Evolutionary conservation across 768 basidiomycete species (phyloP).

Genomic region (Boletus eberwhitei): DNA sequence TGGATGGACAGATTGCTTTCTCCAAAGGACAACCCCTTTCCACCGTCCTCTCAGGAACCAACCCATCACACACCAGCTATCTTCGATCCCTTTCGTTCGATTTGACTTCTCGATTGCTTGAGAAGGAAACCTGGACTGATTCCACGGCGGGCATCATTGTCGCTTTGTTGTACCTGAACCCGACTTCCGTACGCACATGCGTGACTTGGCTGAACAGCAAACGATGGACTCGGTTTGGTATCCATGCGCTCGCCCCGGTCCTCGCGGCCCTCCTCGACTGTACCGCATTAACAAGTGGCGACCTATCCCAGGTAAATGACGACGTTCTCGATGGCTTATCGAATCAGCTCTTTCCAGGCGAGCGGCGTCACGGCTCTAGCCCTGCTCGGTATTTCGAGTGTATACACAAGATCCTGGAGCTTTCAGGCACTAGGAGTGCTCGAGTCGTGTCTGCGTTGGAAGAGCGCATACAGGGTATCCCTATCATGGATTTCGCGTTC

Average conservation of each 20-base stretch:
- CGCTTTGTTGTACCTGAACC: conserved; percentile 42
- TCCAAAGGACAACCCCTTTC: conserved; percentile 5
- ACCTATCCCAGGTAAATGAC: conserved; percentile 20
- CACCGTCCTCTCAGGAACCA: background rate
- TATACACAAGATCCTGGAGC: conserved; percentile 27
- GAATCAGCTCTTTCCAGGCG: conserved; percentile 16
- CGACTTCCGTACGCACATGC: conserved; percentile 26
- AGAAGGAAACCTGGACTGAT: conserved; percentile 40
- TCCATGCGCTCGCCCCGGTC: conserved; percentile 36
- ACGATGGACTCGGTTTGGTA: conserved; percentile 10
- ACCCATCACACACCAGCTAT: background rate
- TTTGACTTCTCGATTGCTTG: conserved; percentile 38
- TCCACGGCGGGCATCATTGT: conserved; percentile 44
- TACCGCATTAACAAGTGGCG: conserved; percentile 12
- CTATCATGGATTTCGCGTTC: conserved; percentile 26
- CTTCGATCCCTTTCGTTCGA: conserved; percentile 11
- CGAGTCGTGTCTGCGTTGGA: conserved; percentile 24
- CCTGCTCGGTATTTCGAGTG: conserved; percentile 20
- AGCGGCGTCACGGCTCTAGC: background rate
- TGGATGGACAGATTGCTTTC: conserved; percentile 22
- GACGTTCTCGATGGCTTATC: conserved; percentile 34
- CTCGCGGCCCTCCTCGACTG: conserved; percentile 49
- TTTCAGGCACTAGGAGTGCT: conserved; percentile 20
- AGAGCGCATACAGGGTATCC: conserved; percentile 24
- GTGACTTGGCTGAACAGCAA: conserved; percentile 39